These are phyloP conservation scores for Magnaporthales sp. DNA, from an alignment of 2,329 filamentous ascomycete genomes.

Conservation along the genomic window DNA sequence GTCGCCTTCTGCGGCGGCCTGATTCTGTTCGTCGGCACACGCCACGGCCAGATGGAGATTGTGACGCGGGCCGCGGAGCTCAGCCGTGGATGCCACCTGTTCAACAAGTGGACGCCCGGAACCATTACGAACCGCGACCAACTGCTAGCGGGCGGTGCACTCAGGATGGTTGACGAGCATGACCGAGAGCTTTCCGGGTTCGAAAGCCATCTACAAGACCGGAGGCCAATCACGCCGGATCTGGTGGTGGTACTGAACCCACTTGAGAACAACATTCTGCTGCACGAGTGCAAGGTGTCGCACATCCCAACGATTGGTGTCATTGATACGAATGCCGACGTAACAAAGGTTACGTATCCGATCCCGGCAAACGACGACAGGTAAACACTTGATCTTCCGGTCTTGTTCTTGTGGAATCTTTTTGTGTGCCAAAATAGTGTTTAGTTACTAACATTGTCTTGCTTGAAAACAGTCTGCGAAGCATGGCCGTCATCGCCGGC, in stretches of 20 bases:
- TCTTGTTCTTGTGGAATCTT: constrained; percentile 5
- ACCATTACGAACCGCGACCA: constrained; percentile 88
- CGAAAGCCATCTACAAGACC: constrained; percentile 52
- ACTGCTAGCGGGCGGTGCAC: constrained; percentile 62
- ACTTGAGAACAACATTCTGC: constrained; percentile 78
- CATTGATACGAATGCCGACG: constrained; percentile 87
- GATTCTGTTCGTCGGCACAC: constrained; percentile 84
- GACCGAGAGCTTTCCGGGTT: constrained; percentile 56
- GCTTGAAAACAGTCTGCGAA: constrained; percentile 56
- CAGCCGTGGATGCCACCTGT: constrained; percentile 75
- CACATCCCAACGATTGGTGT: constrained; percentile 91
- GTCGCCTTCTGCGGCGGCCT: constrained; percentile 75
- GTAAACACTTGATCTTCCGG: constrained; percentile 34
- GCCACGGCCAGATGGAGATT: constrained; percentile 69
- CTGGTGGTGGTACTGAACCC: constrained; percentile 90
- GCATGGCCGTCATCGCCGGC: constrained; percentile 72
- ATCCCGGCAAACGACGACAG: constrained; percentile 97
- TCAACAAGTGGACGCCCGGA: constrained; percentile 87
- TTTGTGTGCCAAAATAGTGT: no score
- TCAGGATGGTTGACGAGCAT: constrained; percentile 68
- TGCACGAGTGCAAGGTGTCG: constrained; percentile 84
- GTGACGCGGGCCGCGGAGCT: constrained; percentile 76
- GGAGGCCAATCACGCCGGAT: constrained; percentile 70
- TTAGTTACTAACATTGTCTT: not conserved
- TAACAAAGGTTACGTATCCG: constrained; percentile 89